Base-by-base conservation (phyloP, 257 asterid species). In the Coffea eugenioides region DNA sequence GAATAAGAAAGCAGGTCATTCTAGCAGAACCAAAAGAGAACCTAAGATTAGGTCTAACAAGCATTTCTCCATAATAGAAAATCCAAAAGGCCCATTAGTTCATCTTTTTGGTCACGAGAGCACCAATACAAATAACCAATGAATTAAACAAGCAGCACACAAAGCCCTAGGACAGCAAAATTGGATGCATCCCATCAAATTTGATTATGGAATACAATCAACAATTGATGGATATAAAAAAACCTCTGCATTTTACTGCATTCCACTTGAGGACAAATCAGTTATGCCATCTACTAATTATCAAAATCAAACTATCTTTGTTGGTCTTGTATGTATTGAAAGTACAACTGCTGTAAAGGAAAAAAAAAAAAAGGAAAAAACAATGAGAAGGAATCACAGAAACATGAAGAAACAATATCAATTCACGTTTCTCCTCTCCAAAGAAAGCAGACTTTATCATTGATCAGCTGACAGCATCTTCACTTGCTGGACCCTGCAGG, bases 371-470 rank as follows among this genome's bases (percentile, higher is more conserved):
- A 31, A 31, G 31, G 31, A 31, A 31, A 31, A 31, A 31, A 31
- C 31, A 31, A 75, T 75, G 39, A 0, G 41, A 51, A 76, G 41
- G 41, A 65, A 27, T 65, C 70, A 27, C 43, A 65, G 70, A 12
- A 25, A 11, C 70, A 65, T 31, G 48, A 76, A 74, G 43, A 27
- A 76, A 76, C 80, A 45, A 46, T 25, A 62, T 10, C 73, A 25
- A 64, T 31, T 48, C 73, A 76, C 48, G 80, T 64, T 76, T 48
- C 65, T 76, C 41, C 31, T 25, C 57, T 43, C n/a, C 20, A 23
- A 9, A 46, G 12, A 64, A 59, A 59, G 23, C 45, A 34, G 10
- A 39, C 8, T 31, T 67, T 9, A 67, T 67, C 46, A 31, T 31
- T 25, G 4, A 12, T 31, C 46, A 31, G 71, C 46, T 36, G 71